Conservation (phyloP, 768 basidiomycete species). For the Goffeauzyma gilvescens region DNA sequence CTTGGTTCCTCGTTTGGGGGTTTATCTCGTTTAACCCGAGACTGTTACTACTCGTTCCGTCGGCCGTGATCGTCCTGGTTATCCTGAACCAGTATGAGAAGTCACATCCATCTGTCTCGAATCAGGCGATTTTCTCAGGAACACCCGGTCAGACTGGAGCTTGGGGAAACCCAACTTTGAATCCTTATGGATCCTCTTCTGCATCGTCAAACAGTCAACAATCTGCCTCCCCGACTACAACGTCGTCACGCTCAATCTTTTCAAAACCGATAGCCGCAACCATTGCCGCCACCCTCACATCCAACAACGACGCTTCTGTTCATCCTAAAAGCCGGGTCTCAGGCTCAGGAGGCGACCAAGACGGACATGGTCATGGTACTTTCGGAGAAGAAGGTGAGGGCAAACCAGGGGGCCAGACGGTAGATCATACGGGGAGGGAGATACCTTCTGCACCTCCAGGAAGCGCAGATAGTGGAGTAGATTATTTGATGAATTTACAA, state of each 20-base stretch:
- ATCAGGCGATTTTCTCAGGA: too few species aligned
- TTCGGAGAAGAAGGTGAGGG: not conserved
- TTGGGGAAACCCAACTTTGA: not conserved
- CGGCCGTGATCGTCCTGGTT: slow-evolving; percentile 43
- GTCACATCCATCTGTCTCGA: slow-evolving; percentile 12
- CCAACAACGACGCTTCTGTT: slow-evolving; percentile 2
- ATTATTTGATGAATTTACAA: slow-evolving; percentile 74
- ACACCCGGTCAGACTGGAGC: too few species aligned
- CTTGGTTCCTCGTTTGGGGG: slow-evolving; percentile 58
- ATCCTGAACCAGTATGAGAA: slow-evolving; percentile 50
- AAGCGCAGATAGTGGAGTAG: slow-evolving; percentile 45
- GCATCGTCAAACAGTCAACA: too few species aligned
- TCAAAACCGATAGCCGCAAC: not conserved
- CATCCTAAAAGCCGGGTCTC: slow-evolving; percentile 1
- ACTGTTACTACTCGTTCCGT: slow-evolving; percentile 51
- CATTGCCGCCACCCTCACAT: slow-evolving; percentile 5
- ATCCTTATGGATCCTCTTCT: too few species aligned
- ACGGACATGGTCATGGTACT: too few species aligned
- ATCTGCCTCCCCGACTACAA: too few species aligned
- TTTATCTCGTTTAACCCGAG: slow-evolving; percentile 68
- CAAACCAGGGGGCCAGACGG: not conserved
- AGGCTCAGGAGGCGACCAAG: not conserved
- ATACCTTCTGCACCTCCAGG: slow-evolving; percentile 21
- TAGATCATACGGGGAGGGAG: slow-evolving; percentile 15
- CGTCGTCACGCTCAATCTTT: not conserved